Base-by-base conservation (phyloP, 192 early-diverging fungal genomes). In the Coemansia erecta region DNA sequence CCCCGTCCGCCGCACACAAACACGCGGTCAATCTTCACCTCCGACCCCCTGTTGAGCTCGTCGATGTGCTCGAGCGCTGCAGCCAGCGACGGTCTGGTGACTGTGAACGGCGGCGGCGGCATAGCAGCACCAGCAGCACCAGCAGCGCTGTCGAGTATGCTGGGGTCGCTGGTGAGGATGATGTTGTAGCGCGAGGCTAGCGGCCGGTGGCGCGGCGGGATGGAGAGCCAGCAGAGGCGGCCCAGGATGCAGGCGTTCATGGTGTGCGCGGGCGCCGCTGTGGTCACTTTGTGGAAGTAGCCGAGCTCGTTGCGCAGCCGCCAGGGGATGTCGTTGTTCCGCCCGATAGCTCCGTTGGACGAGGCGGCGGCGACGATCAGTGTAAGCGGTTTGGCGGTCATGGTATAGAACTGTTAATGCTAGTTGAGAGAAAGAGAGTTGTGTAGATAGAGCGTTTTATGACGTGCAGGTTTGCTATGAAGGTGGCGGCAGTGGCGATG, bases 201-300 rank as follows among this genome's bases (percentile, higher is more conserved):
- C 8, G 97, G 97, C 42, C 90, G 77, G 62, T 87, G 92, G 51
- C 85, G 86, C 7, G 51, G 45, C 3, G 97, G 97, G 45, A 99
- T 92, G 4, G 89, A 91, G 63, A 95, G 91, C 94, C 95, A 99
- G 17, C 93, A 95, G 18, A 78, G 73, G 43, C 94, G 84, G 43
- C 97, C 97, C 92, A 99, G 93, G 62, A 99, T 90, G 43, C 92
- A 90, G 0, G 87, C 89, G 70, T 98, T 98, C 61, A 73, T 72
- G 8, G 31, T 19, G 18, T n/a, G 4, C 0, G 40, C 40, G 17
- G 61, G 57, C 15, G 53, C 21, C 14, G 13, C 18, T 28, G 14
- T n/a, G 14, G 46, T 17, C 17, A 22, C 46, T 48, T 48, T 48
- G 43, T 80, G 81, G 66, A 98, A 98, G 71, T 84, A 95, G 15